A percentile compares a stretch with the other conserved stretches of the same genome.
Conservation (phyloP, 192 early-diverging fungal species). For the Entomortierella beljakovae region DNA sequence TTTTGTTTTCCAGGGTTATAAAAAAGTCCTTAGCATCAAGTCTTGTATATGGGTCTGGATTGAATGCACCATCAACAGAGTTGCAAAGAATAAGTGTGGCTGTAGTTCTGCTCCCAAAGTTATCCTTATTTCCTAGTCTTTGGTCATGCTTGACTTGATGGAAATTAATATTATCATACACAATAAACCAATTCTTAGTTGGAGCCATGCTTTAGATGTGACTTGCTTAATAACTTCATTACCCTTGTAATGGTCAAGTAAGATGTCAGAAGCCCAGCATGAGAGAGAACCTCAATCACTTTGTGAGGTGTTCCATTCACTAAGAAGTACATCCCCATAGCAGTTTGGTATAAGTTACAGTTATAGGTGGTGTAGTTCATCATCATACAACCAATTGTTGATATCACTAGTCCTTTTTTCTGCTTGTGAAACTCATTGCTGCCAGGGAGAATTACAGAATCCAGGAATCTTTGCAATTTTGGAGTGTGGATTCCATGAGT, state of each 20-base stretch:
- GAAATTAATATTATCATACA: constrained; percentile 32
- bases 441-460: not conserved
- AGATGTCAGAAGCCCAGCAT: constrained; percentile 3
- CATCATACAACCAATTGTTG: constrained; percentile 2
- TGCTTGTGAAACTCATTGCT: not conserved
- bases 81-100: constrained; percentile 4
- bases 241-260: not conserved
- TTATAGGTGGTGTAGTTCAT: not conserved
- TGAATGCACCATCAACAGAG: not conserved
- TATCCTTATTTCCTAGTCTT: constrained; percentile 5
- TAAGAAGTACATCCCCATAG: constrained; percentile 12
- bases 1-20: not conserved
- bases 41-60: not conserved
- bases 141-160: constrained; percentile 5
- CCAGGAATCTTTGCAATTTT: not conserved
- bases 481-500: not conserved
- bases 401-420: not conserved
- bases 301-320: not conserved
- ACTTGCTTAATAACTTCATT: not conserved
- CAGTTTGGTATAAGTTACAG: constrained; percentile 7
- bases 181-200: constrained; percentile 6
- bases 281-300: not conserved
- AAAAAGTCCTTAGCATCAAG: not conserved
- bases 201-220: not conserved
- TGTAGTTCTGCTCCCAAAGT: constrained; percentile 8